Percentiles rank a stretch among this genome's conserved stretches.
phyloP scores from a whole-genome alignment of 192 early-diverging fungal genomes.

The Helicostylum pulchrum region DNA sequence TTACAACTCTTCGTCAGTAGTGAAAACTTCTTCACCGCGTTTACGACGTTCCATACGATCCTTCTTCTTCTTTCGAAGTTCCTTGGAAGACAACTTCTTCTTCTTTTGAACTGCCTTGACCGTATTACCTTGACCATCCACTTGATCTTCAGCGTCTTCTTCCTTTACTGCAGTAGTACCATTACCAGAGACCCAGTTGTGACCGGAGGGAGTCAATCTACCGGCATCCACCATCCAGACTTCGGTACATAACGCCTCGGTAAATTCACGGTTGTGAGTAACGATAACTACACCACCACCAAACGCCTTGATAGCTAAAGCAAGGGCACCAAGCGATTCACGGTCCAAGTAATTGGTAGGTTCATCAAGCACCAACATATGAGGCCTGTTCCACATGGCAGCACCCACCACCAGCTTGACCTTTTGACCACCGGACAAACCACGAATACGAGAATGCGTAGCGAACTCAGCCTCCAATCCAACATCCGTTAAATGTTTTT shows the following conservation, averaged over 20 bases:
- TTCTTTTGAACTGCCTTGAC: slow-evolving; percentile 68
- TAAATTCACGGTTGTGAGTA: slow-evolving; percentile 83
- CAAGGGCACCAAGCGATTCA: slow-evolving; percentile 62
- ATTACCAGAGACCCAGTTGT: slow-evolving; percentile 53
- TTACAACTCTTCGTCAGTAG: slow-evolving; percentile 20
- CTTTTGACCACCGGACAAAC: slow-evolving; percentile 78
- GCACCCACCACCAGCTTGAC: slow-evolving; percentile 84
- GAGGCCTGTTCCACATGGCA: slow-evolving; percentile 86
- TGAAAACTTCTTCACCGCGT: slow-evolving; percentile 51
- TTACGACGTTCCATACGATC: slow-evolving; percentile 54
- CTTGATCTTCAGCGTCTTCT: slow-evolving; percentile 45
- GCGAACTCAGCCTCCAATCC: slow-evolving; percentile 76
- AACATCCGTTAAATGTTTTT: slow-evolving; percentile 72
- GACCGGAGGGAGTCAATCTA: slow-evolving; percentile 43
- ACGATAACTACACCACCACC: slow-evolving; percentile 82
- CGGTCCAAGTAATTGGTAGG: slow-evolving; percentile 75
- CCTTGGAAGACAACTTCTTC: slow-evolving; percentile 51
- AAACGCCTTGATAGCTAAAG: slow-evolving; percentile 69
- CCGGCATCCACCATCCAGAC: slow-evolving; percentile 73
- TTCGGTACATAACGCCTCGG: slow-evolving; percentile 67
- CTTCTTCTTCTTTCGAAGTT: slow-evolving; percentile 57
- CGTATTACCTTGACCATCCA: slow-evolving; percentile 77
- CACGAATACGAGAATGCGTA: slow-evolving; percentile 63
- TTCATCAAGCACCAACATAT: slow-evolving; percentile 89
- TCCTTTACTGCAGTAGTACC: slow-evolving; percentile 44